Conservation (phyloP, 2,329 filamentous ascomycete species). For the Cytospora piceae region DNA sequence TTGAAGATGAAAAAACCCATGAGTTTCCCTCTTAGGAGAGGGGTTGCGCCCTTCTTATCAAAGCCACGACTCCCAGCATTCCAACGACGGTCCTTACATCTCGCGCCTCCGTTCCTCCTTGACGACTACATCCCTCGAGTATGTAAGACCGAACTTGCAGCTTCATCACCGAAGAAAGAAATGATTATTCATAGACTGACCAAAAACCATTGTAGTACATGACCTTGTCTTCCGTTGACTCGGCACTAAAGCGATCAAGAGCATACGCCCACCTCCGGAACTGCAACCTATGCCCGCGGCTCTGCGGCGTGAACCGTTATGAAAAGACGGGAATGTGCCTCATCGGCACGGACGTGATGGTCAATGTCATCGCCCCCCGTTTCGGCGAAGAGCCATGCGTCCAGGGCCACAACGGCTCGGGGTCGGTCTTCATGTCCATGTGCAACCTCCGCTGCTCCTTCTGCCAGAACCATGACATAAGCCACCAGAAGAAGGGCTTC, state of each 20-base stretch:
- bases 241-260: constrained; percentile 71
- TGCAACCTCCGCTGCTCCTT: constrained; percentile 75
- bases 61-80: constrained; percentile 1
- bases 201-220: constrained; percentile 51
- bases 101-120: constrained; percentile 70
- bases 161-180: not conserved
- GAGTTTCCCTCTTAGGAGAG: constrained; percentile 8
- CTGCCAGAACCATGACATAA: constrained; percentile 84
- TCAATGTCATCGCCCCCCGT: constrained; percentile 84
- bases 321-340: constrained; percentile 78
- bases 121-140: constrained; percentile 71
- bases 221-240: constrained; percentile 67
- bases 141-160: constrained; percentile 9
- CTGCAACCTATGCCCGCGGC: constrained; percentile 80
- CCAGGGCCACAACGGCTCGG: constrained; percentile 79
- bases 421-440: constrained; percentile 76
- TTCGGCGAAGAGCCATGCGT: constrained; percentile 86
- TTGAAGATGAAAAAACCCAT: constrained; percentile 11
- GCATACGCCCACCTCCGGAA: constrained; percentile 77
- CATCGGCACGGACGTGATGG: constrained; percentile 75
- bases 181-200: not conserved
- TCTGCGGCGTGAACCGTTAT: constrained; percentile 80
- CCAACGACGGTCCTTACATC: constrained; percentile 47
- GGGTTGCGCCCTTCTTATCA: not conserved
- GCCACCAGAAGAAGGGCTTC: constrained; percentile 80